Conservation (phyloP, 2,329 filamentous ascomycete species). For the Rhynchosporium graminicola region DNA sequence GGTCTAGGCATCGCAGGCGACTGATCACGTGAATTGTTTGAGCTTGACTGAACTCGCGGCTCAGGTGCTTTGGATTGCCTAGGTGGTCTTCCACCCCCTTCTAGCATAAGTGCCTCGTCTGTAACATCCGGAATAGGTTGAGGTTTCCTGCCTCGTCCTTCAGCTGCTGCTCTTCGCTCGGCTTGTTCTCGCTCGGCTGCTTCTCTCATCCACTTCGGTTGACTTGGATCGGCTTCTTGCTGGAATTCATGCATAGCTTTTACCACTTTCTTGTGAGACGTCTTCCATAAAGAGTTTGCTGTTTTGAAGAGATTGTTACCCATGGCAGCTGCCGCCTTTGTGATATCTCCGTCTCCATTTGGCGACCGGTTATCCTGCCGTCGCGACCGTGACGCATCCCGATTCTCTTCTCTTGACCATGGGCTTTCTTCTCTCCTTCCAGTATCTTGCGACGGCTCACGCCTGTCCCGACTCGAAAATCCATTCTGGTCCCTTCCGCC, state of each 20-base stretch:
- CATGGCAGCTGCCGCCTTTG: slow-evolving; percentile 79
- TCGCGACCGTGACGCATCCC: slow-evolving; percentile 49
- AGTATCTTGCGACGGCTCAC: slow-evolving; percentile 29
- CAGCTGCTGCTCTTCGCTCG: slow-evolving; percentile 41
- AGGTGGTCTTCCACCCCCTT: slow-evolving; percentile 58
- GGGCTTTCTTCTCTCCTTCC: slow-evolving; percentile 51
- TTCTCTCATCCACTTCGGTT: slow-evolving; percentile 96
- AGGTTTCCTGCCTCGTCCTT: slow-evolving; percentile 35
- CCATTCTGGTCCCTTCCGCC: slow-evolving; percentile 43
- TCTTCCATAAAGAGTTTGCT: slow-evolving; percentile 94
- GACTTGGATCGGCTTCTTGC: slow-evolving; percentile 69
- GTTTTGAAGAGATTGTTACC: slow-evolving; percentile 87
- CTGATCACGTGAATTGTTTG: slow-evolving; percentile 46
- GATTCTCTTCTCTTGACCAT: slow-evolving; percentile 62
- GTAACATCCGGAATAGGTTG: slow-evolving; percentile 49
- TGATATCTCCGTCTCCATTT: slow-evolving; percentile 67
- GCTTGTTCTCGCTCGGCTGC: slow-evolving; percentile 46
- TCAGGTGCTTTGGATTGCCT: slow-evolving; percentile 38
- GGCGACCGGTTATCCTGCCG: slow-evolving; percentile 57
- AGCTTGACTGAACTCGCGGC: slow-evolving; percentile 27
- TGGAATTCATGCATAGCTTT: slow-evolving; percentile 88
- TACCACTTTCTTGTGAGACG: slow-evolving; percentile 87
- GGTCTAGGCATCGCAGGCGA: slow-evolving; percentile 51
- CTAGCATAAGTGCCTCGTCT: slow-evolving; percentile 78
- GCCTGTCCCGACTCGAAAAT: slow-evolving; percentile 37